phyloP scores from a whole-genome alignment of 345 rosid species.

The Moringa oleifera region DNA sequence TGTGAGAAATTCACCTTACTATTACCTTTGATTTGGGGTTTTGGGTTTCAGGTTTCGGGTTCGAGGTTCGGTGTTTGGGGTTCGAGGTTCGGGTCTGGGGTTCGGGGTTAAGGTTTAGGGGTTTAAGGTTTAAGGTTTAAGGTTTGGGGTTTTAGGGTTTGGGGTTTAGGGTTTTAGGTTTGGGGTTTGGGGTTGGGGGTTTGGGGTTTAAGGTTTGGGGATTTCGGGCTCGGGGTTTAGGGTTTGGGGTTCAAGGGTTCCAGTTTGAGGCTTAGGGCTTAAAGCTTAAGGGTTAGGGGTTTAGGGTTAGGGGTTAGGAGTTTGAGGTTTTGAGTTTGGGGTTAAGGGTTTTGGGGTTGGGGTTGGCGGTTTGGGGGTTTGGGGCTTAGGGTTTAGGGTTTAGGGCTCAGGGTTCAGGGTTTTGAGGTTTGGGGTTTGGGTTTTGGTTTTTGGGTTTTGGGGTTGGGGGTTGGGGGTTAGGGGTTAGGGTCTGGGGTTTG shows the following conservation, averaged over 20 bases:
- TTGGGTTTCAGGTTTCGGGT: not conserved
- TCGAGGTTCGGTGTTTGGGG: not conserved
- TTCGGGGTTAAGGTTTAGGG: no score
- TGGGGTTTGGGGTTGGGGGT: no score
- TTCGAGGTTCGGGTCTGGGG: no score
- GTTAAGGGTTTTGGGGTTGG: conserved; percentile 14
- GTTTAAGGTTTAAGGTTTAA: conserved; percentile 6
- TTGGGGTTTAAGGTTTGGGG: no score
- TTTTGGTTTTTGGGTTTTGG: no score
- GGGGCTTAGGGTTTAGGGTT: conserved; percentile 16
- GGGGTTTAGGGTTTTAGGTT: conserved; percentile 4
- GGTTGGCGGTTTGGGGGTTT: conserved; percentile 18
- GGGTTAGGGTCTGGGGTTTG: no score
- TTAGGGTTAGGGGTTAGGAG: conserved; percentile 16
- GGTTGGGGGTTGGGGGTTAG: no score
- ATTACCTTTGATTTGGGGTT: conserved; percentile 11
- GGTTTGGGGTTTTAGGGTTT: conserved; percentile 8
- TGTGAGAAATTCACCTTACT: no score
- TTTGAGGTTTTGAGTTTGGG: conserved; percentile 18
- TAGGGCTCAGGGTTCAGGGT: conserved; percentile 20
- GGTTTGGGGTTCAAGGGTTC: conserved; percentile 12
- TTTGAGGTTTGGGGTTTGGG: no score
- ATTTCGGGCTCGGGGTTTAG: no score
- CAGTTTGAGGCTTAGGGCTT: conserved; percentile 9
- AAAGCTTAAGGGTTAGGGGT: conserved; percentile 14